Conservation (phyloP, 805 yeast species). For the Teunomyces pallodes region DNA sequence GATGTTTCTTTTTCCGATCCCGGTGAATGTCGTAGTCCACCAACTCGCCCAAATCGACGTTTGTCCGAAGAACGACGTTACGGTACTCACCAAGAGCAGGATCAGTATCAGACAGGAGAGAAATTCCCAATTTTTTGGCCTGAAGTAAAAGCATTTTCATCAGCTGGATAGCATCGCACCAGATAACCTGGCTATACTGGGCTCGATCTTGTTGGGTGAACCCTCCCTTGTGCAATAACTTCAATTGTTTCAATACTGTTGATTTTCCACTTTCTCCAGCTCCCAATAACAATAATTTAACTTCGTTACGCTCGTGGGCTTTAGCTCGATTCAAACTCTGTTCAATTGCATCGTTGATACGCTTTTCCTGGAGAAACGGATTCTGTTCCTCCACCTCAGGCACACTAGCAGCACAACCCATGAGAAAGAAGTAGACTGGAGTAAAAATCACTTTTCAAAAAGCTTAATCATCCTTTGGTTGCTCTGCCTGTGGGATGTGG, state of each 20-base stretch:
- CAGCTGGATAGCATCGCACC: slow-evolving; percentile 87
- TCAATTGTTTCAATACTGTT: slow-evolving; percentile 86
- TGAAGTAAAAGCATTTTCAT: slow-evolving; percentile 77
- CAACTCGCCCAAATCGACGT: slow-evolving; percentile 62
- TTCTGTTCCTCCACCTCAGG: slow-evolving; percentile 42
- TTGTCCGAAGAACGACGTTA: slow-evolving; percentile 50
- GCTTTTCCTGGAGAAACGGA: slow-evolving; percentile 52
- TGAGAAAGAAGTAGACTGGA: slow-evolving; percentile 16
- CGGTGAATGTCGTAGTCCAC: slow-evolving; percentile 63
- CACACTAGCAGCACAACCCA: slow-evolving; percentile 74
- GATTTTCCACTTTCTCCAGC: slow-evolving; percentile 96
- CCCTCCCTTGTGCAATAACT: slow-evolving; percentile 80
- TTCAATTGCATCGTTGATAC: slow-evolving; percentile 63
- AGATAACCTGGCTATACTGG: slow-evolving; percentile 82
- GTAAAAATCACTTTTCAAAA: too few species aligned
- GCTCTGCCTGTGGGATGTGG: not conserved
- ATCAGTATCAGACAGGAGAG: slow-evolving; percentile 58
- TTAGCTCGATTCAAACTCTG: slow-evolving; percentile 52
- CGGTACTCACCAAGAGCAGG: slow-evolving; percentile 45
- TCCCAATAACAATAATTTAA: slow-evolving; percentile 77
- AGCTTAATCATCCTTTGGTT: not conserved
- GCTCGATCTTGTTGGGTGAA: slow-evolving; percentile 75
- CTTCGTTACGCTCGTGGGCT: slow-evolving; percentile 54
- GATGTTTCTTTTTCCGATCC: slow-evolving; percentile 50
- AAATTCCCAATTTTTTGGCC: slow-evolving; percentile 63